Base-by-base conservation (phyloP, 2,329 filamentous ascomycete species). In the Aspergillus chevalieri region DNA sequence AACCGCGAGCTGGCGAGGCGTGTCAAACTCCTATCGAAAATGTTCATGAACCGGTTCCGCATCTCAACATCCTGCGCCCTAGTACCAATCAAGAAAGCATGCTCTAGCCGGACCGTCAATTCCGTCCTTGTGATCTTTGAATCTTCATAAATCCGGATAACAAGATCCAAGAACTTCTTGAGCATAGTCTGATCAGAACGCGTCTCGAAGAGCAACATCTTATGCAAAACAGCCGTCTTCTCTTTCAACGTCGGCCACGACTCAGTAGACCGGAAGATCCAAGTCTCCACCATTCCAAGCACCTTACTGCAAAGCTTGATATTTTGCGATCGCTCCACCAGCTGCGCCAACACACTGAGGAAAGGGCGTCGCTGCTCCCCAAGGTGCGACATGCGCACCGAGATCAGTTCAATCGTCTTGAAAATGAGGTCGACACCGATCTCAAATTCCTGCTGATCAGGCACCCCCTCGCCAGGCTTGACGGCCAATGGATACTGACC, bases 171-270 rank as follows among this genome's bases (percentile, higher is more conserved):
- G 74, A 97, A 99, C 65, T 92, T 92, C 58, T 86, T 90, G 50
- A 98, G 78, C 73, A 98, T 85, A 0, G 86, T 89, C 28, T 85
- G 82, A 64, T 97, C 92, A 24, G 80, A 74, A 36, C 93, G 82
- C 50, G 88, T 83, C 70, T 99, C 93, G 59, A 98, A 98, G 0
- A 91, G 85, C 14, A 97, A 75, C 93, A 99, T 99, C 73, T 98
- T 99, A 62, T 95, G 91, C n/a, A 99, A 74, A 1, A 99, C 93
- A 1, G 94, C 94, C 0, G 92, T 97, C 75, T 98, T 98, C 71
- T 98, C 94, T 69, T 99, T 99, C 1, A 98, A 78, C 0, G 93
- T 98, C 0, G 93, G 93, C 79, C 93, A 96, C 2, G 90, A 93
- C 55, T 95, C 93, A 51, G 89, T 91, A 0, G 89, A 93, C 57